Evolutionary conservation across 2,329 filamentous ascomycete genomes (phyloP), one percentile per base, ranked within the genome.

Genomic region (Fusarium longipes): DNA sequence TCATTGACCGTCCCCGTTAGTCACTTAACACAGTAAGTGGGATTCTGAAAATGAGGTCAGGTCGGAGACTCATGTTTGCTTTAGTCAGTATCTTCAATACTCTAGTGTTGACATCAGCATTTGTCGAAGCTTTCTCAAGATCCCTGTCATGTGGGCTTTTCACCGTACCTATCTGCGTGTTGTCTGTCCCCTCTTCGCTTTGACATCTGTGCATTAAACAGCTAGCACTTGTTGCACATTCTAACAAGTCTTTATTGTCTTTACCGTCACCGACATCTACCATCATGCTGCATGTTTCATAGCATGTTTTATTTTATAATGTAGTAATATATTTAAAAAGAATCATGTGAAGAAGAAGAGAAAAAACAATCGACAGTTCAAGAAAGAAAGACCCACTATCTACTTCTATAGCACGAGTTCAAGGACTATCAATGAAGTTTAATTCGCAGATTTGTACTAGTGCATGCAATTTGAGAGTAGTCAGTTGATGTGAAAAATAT

Each of bases 401-500:
- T 15, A 20, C 4, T 14, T 12, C 17, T 25, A 6, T 18, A 24
- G n/a, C 17, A 17, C 15, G 25, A 25, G 17, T 30, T 43, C 20
- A 32, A 25, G 33, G 12, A 43, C 22, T 17, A 20, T 25, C 10
- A 15, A 27, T 45, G 11, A 53, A 45, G 15, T 27, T 53, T 35
- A n/a, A 53, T 53, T 33, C 30, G 49, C n/a, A 32, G 29, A 45
- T 18, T 45, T 17, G 15, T 32, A 20, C 18, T 45, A 35, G 42
- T 45, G 24, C 22, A 53, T 27, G 38, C 30, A 32, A 27, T n/a
- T n/a, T 20, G 8, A 33, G 22, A 44, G 4, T 14, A 43, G 29
- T 45, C 50, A 53, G 14, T 53, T 53, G 50, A 53, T 39, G 12
- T 25, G 29, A 47, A 32, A 45, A 53, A 20, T n/a, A 33, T 53